Evolutionary conservation across 495 filamentous ascomycete species (phyloP), one percentile per base, ranked within the genome.

Genomic region (Halenospora varia): DNA sequence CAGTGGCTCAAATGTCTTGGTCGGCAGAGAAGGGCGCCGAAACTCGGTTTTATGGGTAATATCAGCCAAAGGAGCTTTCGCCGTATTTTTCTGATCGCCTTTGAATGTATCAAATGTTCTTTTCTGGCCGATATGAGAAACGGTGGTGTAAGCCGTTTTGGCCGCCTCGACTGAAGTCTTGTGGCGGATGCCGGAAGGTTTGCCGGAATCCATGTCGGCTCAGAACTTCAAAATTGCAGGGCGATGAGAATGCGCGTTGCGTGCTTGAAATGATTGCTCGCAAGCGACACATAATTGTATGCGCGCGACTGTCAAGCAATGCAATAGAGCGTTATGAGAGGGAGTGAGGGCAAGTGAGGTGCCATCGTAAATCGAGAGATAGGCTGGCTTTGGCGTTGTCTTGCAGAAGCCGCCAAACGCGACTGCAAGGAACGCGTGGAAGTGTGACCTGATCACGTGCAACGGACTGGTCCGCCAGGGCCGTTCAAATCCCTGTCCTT

Each of bases 141-240:
- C 62, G 57, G 73, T 72, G 44, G 66, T 61, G 62, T 73, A 71
- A 6, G 66, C 64, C 42, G 73, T 66, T 57, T 69, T 70, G 39
- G 70, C 74, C 35, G 70, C 62, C 62, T 82, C 77, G 25, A 79
- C 63, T 25, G 76, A 72, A 18, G 78, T 82, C 53, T 72, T 69
- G 57, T 77, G 75, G 56, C 72, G 44, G 15, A 56, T 25, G 11
- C 52, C 48, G 10, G 55, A 46, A 2, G 22, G 19, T 10, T 48
- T 59, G 48, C 45, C 55, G 45, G 55, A 20, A 35, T 59, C 57
- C 48, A 54, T 59, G 13, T n/a, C 42, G 42, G 42, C 42, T 46
- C 17, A 35, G 13, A 4, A 35, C 29, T 4, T 35, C 29, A 4
- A 35, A 35, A 35, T 35, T 35, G 13, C 29, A 13, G 29, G 4